Percentiles rank a stretch among this genome's conserved stretches.
phyloP scores from a whole-genome alignment of 2,329 filamentous ascomycete genomes.

The Exserohilum rostratum region DNA sequence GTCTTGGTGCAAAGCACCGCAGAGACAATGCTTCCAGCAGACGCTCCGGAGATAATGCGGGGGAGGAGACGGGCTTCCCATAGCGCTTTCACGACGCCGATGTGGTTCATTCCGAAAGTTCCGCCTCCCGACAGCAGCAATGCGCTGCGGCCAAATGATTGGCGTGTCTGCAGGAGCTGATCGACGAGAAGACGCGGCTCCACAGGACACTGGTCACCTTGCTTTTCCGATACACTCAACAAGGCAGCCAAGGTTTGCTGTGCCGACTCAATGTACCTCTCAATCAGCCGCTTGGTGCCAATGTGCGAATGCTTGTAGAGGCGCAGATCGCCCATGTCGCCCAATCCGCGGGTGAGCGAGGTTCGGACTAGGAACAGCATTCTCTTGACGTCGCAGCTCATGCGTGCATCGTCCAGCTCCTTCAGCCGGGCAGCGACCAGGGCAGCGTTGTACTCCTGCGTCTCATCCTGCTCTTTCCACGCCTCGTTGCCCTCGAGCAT shows the following conservation, averaged over 20 bases:
- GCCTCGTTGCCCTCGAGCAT: constrained; percentile 76
- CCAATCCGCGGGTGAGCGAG: constrained; percentile 77
- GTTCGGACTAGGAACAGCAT: constrained; percentile 86
- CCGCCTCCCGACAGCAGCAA: constrained; percentile 83
- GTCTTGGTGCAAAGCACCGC: constrained; percentile 78
- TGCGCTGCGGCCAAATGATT: constrained; percentile 84
- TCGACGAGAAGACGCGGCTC: constrained; percentile 69
- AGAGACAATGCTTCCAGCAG: constrained; percentile 85
- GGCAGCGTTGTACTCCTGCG: constrained; percentile 72
- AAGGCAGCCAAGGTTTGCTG: constrained; percentile 75
- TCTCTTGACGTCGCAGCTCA: constrained; percentile 70
- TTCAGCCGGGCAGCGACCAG: constrained; percentile 72
- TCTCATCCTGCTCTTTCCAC: constrained; percentile 75
- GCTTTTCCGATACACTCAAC: constrained; percentile 65
- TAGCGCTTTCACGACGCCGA: constrained; percentile 83
- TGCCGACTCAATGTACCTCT: constrained; percentile 82
- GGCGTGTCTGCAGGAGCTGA: constrained; percentile 72
- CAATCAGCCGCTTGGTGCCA: constrained; percentile 86
- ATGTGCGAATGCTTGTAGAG: constrained; percentile 85
- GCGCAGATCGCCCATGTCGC: constrained; percentile 81
- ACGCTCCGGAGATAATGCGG: constrained; percentile 85
- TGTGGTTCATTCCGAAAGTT: constrained; percentile 90
- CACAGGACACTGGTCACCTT: constrained; percentile 57
- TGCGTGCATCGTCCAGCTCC: constrained; percentile 76
- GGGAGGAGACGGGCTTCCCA: constrained; percentile 77